Conservation (phyloP, 805 yeast species). For the Ascoidea tarda region DNA sequence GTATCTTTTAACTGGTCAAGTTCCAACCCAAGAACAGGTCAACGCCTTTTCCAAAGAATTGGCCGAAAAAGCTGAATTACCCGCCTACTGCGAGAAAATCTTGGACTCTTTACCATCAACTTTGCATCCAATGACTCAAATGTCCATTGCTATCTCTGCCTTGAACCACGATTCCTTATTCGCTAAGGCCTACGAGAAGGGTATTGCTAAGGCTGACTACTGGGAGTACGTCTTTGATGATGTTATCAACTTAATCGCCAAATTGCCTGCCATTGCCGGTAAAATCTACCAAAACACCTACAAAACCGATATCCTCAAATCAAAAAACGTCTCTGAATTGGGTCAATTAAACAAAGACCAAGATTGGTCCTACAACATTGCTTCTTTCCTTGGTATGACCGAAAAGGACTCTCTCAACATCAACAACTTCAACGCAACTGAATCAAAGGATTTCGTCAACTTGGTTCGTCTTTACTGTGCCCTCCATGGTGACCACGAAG, state of each 20-base stretch:
- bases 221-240: conserved; percentile 73
- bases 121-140: conserved; percentile 77
- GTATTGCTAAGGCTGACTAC: conserved; percentile 53
- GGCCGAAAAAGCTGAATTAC: conserved; percentile 51
- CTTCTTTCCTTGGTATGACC: conserved; percentile 47
- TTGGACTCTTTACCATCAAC: conserved; percentile 50
- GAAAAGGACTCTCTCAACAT: conserved; percentile 19
- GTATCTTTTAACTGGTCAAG: conserved; percentile 63
- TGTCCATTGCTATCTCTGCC: conserved; percentile 62
- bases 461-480: conserved; percentile 61
- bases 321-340: conserved; percentile 34
- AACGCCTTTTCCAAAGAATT: conserved; percentile 42
- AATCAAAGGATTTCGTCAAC: conserved; percentile 47
- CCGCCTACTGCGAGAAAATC: conserved; percentile 45
- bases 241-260: conserved; percentile 52
- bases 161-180: conserved; percentile 58
- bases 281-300: conserved; percentile 55
- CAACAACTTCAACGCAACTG: conserved; percentile 18
- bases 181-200: conserved; percentile 59
- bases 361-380: conserved; percentile 66
- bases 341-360: conserved; percentile 38
- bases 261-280: conserved; percentile 63
- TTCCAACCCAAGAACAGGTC: conserved; percentile 49
- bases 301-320: conserved; percentile 20
- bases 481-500: conserved; percentile 71